Conservation (phyloP, 2,329 filamentous ascomycete genomes). For the Diplocarpon mali region DNA sequence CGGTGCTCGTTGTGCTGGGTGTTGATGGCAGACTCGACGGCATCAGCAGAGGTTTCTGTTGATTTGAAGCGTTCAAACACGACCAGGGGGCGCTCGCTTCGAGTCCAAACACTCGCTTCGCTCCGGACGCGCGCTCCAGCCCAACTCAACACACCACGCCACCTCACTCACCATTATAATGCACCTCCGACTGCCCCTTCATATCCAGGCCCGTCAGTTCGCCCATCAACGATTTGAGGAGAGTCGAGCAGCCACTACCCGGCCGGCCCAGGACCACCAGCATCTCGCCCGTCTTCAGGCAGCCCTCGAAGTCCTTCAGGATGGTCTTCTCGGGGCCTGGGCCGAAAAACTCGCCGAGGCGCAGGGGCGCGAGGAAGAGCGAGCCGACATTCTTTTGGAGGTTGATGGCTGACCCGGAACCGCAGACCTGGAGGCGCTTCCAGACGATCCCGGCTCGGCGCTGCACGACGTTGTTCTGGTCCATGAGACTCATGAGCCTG, state of each 20-base stretch:
- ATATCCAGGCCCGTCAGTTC: slow-evolving; percentile 47
- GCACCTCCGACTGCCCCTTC: slow-evolving; percentile 39
- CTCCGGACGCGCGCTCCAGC: slow-evolving; percentile 23
- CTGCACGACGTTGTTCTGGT: slow-evolving; percentile 43
- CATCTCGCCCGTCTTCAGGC: slow-evolving; percentile 54
- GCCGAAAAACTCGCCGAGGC: slow-evolving; percentile 44
- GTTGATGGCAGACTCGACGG: too few relatives aligned
- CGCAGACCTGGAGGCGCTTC: slow-evolving; percentile 54
- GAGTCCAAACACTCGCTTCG: too few relatives aligned
- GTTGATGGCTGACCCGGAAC: slow-evolving; percentile 55
- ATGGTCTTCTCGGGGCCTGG: slow-evolving; percentile 45
- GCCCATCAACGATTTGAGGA: slow-evolving; percentile 49
- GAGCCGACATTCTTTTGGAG: slow-evolving; percentile 57
- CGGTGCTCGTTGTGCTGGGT: too few relatives aligned
- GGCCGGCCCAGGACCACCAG: slow-evolving; percentile 58
- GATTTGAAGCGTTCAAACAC: too few relatives aligned
- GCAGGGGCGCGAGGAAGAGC: slow-evolving; percentile 44
- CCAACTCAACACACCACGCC: slow-evolving; percentile 10
- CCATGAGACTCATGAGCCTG: slow-evolving; percentile 32
- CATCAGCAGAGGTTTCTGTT: too few relatives aligned
- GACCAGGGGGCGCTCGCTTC: too few relatives aligned
- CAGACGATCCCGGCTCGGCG: slow-evolving; percentile 50
- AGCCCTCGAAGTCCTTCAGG: slow-evolving; percentile 50
- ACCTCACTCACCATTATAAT: slow-evolving; percentile 41
- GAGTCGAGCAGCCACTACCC: slow-evolving; percentile 51